Base-by-base conservation (phyloP, 106 monocot species). In the Dendrobium nobile region DNA sequence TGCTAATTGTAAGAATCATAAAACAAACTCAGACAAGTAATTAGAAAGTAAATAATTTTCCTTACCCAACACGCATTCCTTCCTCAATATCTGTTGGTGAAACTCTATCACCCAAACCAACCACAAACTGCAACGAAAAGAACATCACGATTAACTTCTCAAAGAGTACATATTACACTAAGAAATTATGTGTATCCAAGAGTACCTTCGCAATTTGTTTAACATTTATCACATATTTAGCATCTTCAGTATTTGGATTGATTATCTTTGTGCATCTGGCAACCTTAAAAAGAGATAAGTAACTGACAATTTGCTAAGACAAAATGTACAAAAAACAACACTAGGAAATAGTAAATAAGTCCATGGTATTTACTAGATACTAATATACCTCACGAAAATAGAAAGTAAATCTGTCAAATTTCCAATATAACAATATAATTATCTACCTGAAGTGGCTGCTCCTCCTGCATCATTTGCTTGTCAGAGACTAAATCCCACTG, bases 381-480 rank as follows among this genome's bases (percentile, higher is more conserved):
- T 41, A 78, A 31, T 22, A 31, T 61, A 37, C 3, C 40, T 45
- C 7, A 75, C 20, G 65, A 10, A 1, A 17, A 67, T 43, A 67
- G 70, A 4, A n/a, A 79, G 56, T 77, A 7, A 44, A 75, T 37
- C 43, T 24, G 22, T 10, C 22, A 61, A 61, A 22, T 9, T 22
- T 61, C 22, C 20, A 61, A 61, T 8, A 4, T 70, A 70, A 16
- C 9, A 70, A 33, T 70, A 7, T 33, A 10, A 28, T 15, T 37
- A 5, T 26, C 43, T 86, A 95, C 98, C 84, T 98, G 92, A 81
- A 98, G 91, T 47, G 98, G 95, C 79, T 98, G 98, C 77, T 98
- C 98, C 43, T 98, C 98, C 83, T 98, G 92, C 98, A 95, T 95
- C 97, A 98, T 94, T 84, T 98, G 95, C 83, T 98, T 95, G 75